Conservation (phyloP, 305 asterid species). For the Fraxinus xanthoxyloides region DNA sequence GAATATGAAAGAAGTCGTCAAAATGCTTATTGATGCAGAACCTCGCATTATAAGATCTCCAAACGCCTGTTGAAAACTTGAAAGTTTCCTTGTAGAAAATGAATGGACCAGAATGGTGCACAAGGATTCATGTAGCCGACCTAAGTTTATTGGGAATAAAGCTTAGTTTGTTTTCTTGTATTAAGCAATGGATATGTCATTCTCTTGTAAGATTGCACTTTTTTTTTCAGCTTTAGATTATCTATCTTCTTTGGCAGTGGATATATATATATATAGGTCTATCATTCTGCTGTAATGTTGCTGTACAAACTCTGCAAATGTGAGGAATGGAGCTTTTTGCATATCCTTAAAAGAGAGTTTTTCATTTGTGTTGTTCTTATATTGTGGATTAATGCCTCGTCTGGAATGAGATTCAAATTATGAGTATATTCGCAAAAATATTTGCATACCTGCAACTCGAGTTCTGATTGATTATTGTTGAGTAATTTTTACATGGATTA, state of each 20-base stretch:
- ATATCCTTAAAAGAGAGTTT: background rate
- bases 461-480: background rate
- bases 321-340: background rate
- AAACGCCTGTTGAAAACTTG: conserved; percentile 32
- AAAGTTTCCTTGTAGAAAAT: conserved; percentile 27
- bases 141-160: background rate
- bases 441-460: background rate
- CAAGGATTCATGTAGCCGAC: background rate
- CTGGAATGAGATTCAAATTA: background rate
- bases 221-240: background rate
- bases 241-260: background rate
- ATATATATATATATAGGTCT: background rate
- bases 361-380: background rate
- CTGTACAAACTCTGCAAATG: background rate
- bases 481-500: conserved; percentile 3
- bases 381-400: background rate
- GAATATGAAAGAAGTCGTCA: background rate
- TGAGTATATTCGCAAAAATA: background rate
- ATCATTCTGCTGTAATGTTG: background rate
- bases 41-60: background rate
- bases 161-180: background rate
- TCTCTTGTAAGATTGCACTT: background rate
- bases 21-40: background rate
- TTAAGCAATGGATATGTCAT: background rate
- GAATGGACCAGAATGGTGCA: background rate